phyloP scores from a whole-genome alignment of 257 asterid species.

The Nicotiana knightiana region DNA sequence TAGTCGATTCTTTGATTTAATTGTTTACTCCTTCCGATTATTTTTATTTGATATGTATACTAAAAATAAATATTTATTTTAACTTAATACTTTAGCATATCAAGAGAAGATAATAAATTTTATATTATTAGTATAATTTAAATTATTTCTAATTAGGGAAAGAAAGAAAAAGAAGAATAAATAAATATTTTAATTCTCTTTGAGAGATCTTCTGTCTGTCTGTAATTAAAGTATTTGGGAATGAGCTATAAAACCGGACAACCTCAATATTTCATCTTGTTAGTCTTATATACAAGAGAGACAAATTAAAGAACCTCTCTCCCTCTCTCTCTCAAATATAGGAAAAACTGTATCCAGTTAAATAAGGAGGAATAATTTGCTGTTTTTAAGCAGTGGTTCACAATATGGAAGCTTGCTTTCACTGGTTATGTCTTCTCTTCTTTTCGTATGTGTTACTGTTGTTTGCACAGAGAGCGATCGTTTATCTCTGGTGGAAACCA shows the following conservation, averaged over 20 bases:
- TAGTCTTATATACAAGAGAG: neutral
- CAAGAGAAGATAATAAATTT: no score
- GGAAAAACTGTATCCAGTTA: neutral
- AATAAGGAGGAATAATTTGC: neutral
- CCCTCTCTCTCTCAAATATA: neutral
- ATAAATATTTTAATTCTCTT: no score
- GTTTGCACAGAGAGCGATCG: slow-evolving; percentile 25
- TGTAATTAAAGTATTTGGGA: neutral
- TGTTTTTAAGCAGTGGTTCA: neutral
- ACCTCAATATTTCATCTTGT: neutral
- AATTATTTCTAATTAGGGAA: no score
- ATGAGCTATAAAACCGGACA: neutral
- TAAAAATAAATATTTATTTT: no score
- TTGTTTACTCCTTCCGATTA: no score
- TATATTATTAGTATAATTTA: no score
- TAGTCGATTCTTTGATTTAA: no score
- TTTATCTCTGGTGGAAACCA: slow-evolving; percentile 80
- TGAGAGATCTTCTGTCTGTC: no score
- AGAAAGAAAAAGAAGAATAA: no score
- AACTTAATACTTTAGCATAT: no score
- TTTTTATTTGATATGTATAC: no score
- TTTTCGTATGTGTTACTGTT: slow-evolving; percentile 42
- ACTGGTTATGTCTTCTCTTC: slow-evolving; percentile 31
- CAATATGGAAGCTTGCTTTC: slow-evolving; percentile 27
- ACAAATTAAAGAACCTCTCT: neutral